Evolutionary conservation across 139 green algal species (phyloP).

Genomic region (Ettlia oleoabundans): DNA sequence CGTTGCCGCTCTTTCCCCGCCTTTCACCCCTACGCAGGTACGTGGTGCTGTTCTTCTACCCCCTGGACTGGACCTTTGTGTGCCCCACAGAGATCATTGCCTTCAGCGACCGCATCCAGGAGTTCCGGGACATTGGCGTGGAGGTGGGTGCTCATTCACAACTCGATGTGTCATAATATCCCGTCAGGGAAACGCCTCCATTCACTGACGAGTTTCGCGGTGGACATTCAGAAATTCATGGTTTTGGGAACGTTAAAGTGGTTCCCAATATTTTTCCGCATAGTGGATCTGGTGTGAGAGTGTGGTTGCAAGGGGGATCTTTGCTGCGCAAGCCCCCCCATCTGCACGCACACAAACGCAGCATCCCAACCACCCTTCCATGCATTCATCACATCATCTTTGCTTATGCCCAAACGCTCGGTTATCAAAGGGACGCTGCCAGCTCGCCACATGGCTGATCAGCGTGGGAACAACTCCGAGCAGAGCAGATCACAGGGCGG

Average conservation of each 20-base stretch:
- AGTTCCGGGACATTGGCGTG: conserved; percentile 49
- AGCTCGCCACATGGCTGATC: neutral
- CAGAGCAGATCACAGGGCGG: neutral
- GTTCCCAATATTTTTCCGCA: no score
- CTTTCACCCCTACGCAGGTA: conserved; percentile 24
- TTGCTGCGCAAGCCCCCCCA: no score
- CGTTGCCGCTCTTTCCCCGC: neutral
- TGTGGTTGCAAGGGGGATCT: no score
- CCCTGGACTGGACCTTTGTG: conserved; percentile 55
- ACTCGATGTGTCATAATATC: no score
- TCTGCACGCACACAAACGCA: no score
- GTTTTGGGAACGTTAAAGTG: no score
- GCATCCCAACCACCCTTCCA: no score
- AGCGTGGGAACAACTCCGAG: neutral
- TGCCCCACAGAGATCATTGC: conserved; percentile 65
- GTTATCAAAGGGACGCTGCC: neutral
- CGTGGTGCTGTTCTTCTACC: conserved; percentile 62
- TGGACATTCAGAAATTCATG: no score
- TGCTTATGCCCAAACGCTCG: neutral
- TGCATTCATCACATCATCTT: no score
- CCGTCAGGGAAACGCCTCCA: no score
- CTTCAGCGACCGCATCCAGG: conserved; percentile 53
- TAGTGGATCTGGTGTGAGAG: no score
- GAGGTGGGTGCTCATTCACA: conserved; percentile 20
- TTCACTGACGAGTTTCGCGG: no score